Evolutionary conservation across 805 yeast genomes (phyloP).

Genomic region (Starmera quercuum): DNA sequence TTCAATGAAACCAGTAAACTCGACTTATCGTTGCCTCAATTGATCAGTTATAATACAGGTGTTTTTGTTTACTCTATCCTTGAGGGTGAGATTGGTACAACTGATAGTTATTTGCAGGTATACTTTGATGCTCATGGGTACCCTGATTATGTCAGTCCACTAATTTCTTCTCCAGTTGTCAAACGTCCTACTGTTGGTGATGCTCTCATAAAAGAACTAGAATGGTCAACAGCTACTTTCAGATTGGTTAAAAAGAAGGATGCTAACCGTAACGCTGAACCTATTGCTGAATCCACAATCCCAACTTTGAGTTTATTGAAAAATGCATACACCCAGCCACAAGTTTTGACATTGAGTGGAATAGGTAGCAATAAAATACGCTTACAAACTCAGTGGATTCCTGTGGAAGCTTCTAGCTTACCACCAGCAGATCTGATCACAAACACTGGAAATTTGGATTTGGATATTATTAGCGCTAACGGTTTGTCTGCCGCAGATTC

Average conservation of each 20-base stretch:
- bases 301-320: slow-evolving; percentile 62
- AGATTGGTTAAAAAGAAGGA: slow-evolving; percentile 51
- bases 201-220: slow-evolving; percentile 67
- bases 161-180: slow-evolving; percentile 27
- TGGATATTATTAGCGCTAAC: slow-evolving; percentile 56
- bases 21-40: slow-evolving; percentile 50
- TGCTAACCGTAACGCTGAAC: slow-evolving; percentile 46
- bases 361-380: slow-evolving; percentile 43
- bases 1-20: slow-evolving; percentile 28
- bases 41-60: slow-evolving; percentile 61
- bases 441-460: slow-evolving; percentile 63
- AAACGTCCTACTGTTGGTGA: slow-evolving; percentile 56
- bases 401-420: slow-evolving; percentile 49
- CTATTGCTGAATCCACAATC: slow-evolving; percentile 53
- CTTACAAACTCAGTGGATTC: slow-evolving; percentile 71
- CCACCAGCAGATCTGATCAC: slow-evolving; percentile 71
- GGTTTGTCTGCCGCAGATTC: slow-evolving; percentile 80
- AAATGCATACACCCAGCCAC: slow-evolving; percentile 57
- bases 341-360: slow-evolving; percentile 47
- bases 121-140: slow-evolving; percentile 72
- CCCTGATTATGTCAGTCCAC: slow-evolving; percentile 51
- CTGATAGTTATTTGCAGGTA: slow-evolving; percentile 61
- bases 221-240: slow-evolving; percentile 59
- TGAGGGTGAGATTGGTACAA: slow-evolving; percentile 47
- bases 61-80: slow-evolving; percentile 61